Base-by-base conservation (phyloP, 768 basidiomycete genomes). In the Rossbeevera mucosa region DNA sequence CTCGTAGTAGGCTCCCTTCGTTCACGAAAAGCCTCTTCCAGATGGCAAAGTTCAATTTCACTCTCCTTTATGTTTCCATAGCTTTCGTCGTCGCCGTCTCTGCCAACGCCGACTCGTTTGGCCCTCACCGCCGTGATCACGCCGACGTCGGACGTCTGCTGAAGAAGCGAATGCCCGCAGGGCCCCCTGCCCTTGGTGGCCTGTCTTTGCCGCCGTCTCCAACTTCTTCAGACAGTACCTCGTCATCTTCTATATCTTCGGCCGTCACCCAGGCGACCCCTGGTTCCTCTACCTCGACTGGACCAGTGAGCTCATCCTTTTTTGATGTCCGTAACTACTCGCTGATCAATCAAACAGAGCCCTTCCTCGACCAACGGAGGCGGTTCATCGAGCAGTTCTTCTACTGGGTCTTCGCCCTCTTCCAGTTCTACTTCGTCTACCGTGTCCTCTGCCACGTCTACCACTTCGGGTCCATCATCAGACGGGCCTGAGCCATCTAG, bases 21-120 rank as follows among this genome's bases (percentile, higher is more conserved):
- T 40, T 26, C 46, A 21, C 21, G 46, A 61, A 59, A 48, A 26
- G 11, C 45, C 40, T 3, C 25, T 50, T 64, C 64, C 63, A 69
- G 36, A 88, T 85, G 84, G 70, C 74, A 60, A 76, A 69, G 52
- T 63, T 80, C 64, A 71, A 75, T 59, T 72, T 86, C 73, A 80
- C 84, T 61, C 74, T 90, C 78, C 64, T 89, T 78, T 79, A 70
- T 66, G 58, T 82, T 62, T 74, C 80, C 57, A 63, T 88, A 65
- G 68, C 79, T 66, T 67, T 85, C 65, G 71, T 76, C 52, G 62
- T 80, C 61, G 65, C 67, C 48, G 62, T 76, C 58, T 67, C 75
- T 55, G 71, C 76, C 42, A 72, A 79, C 51, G 79, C 80, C 63
- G 70, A 76, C 51, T 65, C 73, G 53, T 69, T 72, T 55, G 70